These are phyloP conservation scores for Lepidium africanum DNA, from an alignment of 345 rosid genomes.

Conservation along the genomic window DNA sequence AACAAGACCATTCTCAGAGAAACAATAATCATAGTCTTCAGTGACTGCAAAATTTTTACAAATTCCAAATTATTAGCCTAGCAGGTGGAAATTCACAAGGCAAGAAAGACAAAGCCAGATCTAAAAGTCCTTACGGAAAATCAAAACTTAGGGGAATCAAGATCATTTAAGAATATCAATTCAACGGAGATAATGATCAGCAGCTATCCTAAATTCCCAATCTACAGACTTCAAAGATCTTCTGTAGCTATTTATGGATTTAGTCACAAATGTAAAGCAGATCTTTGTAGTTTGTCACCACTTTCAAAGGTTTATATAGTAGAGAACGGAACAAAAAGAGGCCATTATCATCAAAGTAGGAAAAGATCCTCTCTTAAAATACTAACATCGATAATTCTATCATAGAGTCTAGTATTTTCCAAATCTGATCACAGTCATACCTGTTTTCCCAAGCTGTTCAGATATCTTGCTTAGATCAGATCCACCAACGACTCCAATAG, in stretches of 20 bases:
- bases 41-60: constrained; percentile 50
- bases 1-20: constrained; percentile 97
- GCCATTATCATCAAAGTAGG: neutral
- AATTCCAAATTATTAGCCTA: neutral
- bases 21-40: constrained; percentile 77
- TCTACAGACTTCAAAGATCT: neutral
- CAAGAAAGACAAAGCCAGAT: constrained; percentile 1
- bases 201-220: neutral
- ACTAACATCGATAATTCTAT: neutral
- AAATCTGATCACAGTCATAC: constrained; percentile 32
- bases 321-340: neutral
- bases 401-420: neutral
- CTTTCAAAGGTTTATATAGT: neutral
- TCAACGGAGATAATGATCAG: neutral
- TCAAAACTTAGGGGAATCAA: neutral
- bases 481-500: constrained; percentile 95
- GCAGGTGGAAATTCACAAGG: neutral
- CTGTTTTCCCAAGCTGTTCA: constrained; percentile 88
- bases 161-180: neutral
- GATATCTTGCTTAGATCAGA: constrained; percentile 85
- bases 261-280: neutral
- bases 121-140: neutral
- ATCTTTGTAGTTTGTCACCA: neutral
- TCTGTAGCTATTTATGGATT: neutral
- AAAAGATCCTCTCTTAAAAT: neutral